Evolutionary conservation across 2,329 filamentous ascomycete species (phyloP).

Genomic region (Pseudogymnoascus sp.): DNA sequence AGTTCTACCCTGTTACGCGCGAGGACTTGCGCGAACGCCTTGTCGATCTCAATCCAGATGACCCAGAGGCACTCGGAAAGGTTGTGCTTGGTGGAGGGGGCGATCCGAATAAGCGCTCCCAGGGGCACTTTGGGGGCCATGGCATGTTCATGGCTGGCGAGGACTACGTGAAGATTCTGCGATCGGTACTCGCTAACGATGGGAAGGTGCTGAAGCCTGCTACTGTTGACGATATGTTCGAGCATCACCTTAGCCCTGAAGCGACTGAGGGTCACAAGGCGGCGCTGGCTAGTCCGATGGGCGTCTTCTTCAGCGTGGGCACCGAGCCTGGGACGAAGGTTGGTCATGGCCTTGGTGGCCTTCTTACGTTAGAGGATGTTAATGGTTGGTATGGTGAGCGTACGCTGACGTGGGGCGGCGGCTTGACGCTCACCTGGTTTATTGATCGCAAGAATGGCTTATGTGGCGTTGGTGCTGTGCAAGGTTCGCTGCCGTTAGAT

Average conservation of each 20-base stretch:
- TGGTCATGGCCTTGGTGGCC: constrained; percentile 38
- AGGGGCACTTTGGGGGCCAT: constrained; percentile 30
- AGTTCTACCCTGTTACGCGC: constrained; percentile 34
- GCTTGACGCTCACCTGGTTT: constrained; percentile 42
- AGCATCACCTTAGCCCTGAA: constrained; percentile 28
- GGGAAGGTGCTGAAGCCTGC: constrained; percentile 38
- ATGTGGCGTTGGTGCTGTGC: constrained; percentile 38
- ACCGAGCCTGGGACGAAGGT: constrained; percentile 29
- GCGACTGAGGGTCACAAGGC: constrained; percentile 26
- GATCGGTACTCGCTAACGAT: constrained; percentile 43
- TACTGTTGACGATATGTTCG: constrained; percentile 36
- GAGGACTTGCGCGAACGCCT: constrained; percentile 22
- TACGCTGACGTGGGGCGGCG: constrained; percentile 43
- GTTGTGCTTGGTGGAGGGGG: constrained; percentile 33
- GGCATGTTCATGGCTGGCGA: constrained; percentile 31
- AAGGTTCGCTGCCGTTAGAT: constrained; percentile 35
- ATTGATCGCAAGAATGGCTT: constrained; percentile 43
- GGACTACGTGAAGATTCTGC: constrained; percentile 39
- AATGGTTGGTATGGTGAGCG: constrained; percentile 39
- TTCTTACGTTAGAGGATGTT: constrained; percentile 36
- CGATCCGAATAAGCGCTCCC: constrained; percentile 11
- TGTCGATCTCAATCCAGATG: constrained; percentile 31
- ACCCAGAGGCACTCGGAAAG: constrained; percentile 32
- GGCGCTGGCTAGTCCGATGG: constrained; percentile 30
- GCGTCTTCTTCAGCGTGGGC: constrained; percentile 35